Evolutionary conservation across 2,329 filamentous ascomycete genomes (phyloP).

Genomic region (Calonectria pauciramosa): DNA sequence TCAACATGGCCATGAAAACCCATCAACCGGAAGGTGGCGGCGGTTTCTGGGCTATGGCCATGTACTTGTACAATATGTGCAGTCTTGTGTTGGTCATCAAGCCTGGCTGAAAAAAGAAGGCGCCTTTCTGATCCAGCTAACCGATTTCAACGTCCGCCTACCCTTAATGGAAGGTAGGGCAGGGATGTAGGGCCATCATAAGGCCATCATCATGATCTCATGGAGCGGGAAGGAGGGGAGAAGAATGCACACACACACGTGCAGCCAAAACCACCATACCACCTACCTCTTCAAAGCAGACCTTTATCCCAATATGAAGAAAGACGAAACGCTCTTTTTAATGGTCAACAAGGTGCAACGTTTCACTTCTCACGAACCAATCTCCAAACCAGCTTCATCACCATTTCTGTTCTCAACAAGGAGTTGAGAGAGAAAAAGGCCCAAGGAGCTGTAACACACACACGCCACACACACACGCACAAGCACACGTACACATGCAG

Average conservation of each 20-base stretch:
- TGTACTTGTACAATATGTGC: neutral
- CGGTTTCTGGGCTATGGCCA: neutral
- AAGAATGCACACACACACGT: neutral
- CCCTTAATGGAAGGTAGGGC: slow-evolving; percentile 5
- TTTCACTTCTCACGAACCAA: neutral
- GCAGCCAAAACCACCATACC: neutral
- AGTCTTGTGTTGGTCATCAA: neutral
- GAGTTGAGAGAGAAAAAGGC: neutral
- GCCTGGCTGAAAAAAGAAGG: neutral
- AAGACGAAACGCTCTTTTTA: neutral
- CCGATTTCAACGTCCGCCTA: neutral
- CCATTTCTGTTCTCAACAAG: neutral
- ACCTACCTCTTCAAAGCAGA: slow-evolving; percentile 2
- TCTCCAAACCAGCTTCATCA: neutral
- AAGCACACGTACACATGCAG: neutral
- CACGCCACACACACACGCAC: neutral
- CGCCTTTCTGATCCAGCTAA: neutral
- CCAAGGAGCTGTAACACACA: neutral
- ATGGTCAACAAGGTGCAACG: neutral
- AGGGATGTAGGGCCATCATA: too few relatives aligned
- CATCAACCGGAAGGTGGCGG: neutral
- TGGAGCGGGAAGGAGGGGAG: slow-evolving; percentile 6
- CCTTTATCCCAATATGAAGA: neutral
- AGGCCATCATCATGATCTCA: neutral
- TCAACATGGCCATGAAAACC: neutral